Evolutionary conservation across 495 filamentous ascomycete genomes (phyloP).

Genomic region (Thermochaetoides thermophila): DNA sequence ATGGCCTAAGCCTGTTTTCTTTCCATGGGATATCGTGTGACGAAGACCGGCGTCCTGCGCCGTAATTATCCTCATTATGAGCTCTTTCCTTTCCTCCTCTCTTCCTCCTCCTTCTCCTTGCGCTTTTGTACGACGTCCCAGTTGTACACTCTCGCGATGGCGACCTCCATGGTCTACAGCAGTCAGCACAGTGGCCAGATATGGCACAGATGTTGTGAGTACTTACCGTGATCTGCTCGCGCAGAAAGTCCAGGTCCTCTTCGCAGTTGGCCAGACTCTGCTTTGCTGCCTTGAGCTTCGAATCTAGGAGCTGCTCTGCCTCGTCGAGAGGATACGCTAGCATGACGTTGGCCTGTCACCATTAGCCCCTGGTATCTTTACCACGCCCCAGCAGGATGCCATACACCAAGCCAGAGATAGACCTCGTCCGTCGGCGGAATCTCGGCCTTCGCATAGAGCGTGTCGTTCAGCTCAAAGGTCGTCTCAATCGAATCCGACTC

Average conservation of each 20-base stretch:
- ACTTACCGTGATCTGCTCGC: constrained; percentile 89
- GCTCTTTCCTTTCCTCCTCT: constrained; percentile 23
- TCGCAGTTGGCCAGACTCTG: constrained; percentile 70
- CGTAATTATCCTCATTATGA: too few species aligned
- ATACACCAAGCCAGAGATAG: constrained; percentile 84
- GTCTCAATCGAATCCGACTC: constrained; percentile 61
- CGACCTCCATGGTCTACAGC: constrained; percentile 80
- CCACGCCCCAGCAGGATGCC: constrained; percentile 8
- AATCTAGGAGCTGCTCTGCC: constrained; percentile 61
- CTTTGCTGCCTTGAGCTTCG: constrained; percentile 68
- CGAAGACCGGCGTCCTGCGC: too few species aligned
- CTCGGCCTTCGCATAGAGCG: constrained; percentile 75
- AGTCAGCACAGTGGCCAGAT: neutral
- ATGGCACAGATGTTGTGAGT: neutral
- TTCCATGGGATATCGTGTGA: too few species aligned
- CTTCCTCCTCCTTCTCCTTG: constrained; percentile 70
- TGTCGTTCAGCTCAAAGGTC: constrained; percentile 93
- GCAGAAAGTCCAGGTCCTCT: constrained; percentile 89
- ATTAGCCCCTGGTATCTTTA: too few species aligned
- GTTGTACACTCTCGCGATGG: constrained; percentile 93
- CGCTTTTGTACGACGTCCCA: constrained; percentile 92
- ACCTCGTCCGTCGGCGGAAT: constrained; percentile 81
- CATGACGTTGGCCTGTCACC: constrained; percentile 80
- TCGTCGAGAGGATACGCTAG: constrained; percentile 82
- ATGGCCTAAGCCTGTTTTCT: too few species aligned